Conservation (phyloP, 768 basidiomycete genomes). For the Plicaturopsis crispa region DNA sequence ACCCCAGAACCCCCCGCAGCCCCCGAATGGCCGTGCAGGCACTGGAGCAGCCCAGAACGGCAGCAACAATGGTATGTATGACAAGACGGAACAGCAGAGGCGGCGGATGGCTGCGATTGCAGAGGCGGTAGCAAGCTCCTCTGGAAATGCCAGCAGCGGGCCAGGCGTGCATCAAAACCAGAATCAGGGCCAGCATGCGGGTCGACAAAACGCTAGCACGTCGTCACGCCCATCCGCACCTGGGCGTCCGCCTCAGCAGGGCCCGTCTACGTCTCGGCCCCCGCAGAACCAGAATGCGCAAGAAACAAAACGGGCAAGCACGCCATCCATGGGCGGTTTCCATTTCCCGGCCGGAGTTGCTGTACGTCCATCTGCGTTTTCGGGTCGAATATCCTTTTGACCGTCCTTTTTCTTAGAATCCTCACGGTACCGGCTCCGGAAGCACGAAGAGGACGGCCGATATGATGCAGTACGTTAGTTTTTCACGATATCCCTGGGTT, state of each 20-base stretch:
- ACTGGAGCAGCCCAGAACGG: slow-evolving; percentile 1
- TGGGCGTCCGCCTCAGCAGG: neutral
- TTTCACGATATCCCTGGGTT: slow-evolving; percentile 5
- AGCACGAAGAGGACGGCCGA: slow-evolving; percentile 27
- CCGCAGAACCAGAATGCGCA: slow-evolving; percentile 2
- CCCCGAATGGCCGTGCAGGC: slow-evolving; percentile 1
- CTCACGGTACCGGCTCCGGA: slow-evolving; percentile 6
- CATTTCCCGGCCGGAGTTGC: slow-evolving; percentile 40
- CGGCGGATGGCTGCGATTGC: slow-evolving; percentile 1
- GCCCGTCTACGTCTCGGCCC: slow-evolving; percentile 5
- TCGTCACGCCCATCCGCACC: neutral
- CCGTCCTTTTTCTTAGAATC: slow-evolving; percentile 8
- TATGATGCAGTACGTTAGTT: slow-evolving; percentile 18
- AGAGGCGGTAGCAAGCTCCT: neutral
- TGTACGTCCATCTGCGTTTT: slow-evolving; percentile 14
- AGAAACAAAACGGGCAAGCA: slow-evolving; percentile 15
- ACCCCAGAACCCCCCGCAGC: neutral
- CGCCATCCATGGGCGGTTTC: slow-evolving; percentile 40
- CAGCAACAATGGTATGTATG: slow-evolving; percentile 1
- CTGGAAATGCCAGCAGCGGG: slow-evolving; percentile 3
- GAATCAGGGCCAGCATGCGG: slow-evolving; percentile 13
- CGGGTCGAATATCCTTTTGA: neutral
- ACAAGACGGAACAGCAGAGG: slow-evolving; percentile 7
- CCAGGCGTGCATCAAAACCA: slow-evolving; percentile 9
- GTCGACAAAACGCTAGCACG: neutral